Conservation (phyloP, 164 flowering plant genomes). For the Nelumbo lutea region DNA sequence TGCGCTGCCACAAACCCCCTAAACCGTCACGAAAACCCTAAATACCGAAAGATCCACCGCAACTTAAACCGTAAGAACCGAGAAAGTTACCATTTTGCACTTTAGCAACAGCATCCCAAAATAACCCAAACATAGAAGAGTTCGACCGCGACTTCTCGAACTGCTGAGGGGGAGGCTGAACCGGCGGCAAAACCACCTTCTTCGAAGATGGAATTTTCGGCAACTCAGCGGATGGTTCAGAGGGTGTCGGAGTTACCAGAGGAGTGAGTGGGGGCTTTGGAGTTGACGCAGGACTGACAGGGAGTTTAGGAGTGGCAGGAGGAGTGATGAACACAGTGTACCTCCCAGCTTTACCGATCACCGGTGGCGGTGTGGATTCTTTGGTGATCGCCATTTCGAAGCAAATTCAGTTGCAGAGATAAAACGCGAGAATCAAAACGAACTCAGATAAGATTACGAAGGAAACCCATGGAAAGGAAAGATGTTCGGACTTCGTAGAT, state of each 20-base stretch:
- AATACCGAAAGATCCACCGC: not conserved
- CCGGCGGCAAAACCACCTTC: slow-evolving; percentile 37
- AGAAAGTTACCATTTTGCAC: slow-evolving; percentile 63
- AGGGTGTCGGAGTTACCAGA: slow-evolving; percentile 3
- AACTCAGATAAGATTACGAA: not conserved
- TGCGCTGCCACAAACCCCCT: slow-evolving; percentile 49
- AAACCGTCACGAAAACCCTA: slow-evolving; percentile 1
- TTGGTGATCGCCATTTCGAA: slow-evolving; percentile 32
- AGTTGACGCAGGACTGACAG: not conserved
- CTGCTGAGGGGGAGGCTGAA: slow-evolving; percentile 61
- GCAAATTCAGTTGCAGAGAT: not conserved
- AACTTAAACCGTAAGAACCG: not conserved
- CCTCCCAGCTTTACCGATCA: slow-evolving; percentile 87
- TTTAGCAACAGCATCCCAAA: slow-evolving; percentile 65
- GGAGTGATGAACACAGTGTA: slow-evolving; percentile 96
- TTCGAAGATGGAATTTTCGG: slow-evolving; percentile 9
- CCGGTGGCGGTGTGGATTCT: slow-evolving; percentile 66
- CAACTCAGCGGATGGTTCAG: slow-evolving; percentile 1
- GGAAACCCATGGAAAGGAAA: not conserved
- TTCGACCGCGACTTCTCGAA: slow-evolving; percentile 32
- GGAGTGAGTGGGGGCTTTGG: no score
- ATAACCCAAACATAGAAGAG: slow-evolving; percentile 42
- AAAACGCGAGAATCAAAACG: not conserved
- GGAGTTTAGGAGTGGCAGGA: slow-evolving; percentile 39
- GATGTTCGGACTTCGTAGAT: not conserved